Evolutionary conservation across 2,329 filamentous ascomycete genomes (phyloP), one percentile per base, ranked within the genome.

Genomic region (Magnaporthiopsis incrustans): DNA sequence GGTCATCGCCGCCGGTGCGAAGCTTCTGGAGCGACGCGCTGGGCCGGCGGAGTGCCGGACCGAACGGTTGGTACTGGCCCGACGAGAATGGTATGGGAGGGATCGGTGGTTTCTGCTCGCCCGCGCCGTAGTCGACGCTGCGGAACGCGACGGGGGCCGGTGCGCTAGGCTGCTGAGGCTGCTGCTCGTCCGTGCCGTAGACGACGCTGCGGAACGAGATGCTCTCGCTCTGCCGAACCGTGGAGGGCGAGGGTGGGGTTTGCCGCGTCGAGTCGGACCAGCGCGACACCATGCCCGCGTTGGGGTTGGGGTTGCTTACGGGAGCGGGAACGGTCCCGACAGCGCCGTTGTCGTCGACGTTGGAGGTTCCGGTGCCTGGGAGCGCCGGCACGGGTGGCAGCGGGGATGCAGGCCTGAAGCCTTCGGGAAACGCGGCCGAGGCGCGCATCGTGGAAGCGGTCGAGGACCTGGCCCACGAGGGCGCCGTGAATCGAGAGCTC

Each of bases 181-280:
- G 57, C 57, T 26, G 57, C 5, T 26, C 33, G 50, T 62, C 57
- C 61, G 57, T 57, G 61, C 53, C 35, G 61, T 62, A 62, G 44
- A 62, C 38, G n/a, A 62, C 38, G n/a, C 61, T 62, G 50, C 53
- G 30, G 44, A 57, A 32, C 1, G 61, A 62, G 22, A 35, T 8
- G 50, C 30, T 27, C 30, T 26, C 30, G 44, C 38, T 62, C 50
- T 62, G 38, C 26, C 26, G 61, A 8, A 57, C 57, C 35, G 35
- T 38, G 3, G 57, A 59, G 25, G 57, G 57, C 25, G 25, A 27
- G 27, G 57, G 57, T 4, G 57, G 57, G 32, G 61, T 57, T 22
- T 57, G 53, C 4, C 56, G 61, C 10, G 61, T 63, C 61, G 61
- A 63, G 30, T 63, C 61, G 32, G 61, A 63, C 61, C 61, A 63